These are phyloP conservation scores for Fusarium anguioides DNA, from an alignment of 2,329 filamentous ascomycete genomes.

Conservation along the genomic window DNA sequence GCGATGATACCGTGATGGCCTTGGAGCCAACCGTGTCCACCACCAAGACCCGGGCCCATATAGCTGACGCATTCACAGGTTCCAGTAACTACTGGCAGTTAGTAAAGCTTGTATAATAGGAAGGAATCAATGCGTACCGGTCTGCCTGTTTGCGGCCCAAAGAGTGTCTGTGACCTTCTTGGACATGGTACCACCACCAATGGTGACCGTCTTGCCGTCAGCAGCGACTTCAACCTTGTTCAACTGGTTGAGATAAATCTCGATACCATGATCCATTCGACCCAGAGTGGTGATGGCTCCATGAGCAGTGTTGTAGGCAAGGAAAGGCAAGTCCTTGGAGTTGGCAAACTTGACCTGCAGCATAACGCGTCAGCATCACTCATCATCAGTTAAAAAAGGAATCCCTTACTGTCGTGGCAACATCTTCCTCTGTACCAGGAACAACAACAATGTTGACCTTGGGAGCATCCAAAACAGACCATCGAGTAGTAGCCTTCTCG, in stretches of 20 bases:
- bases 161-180: conserved; percentile 60
- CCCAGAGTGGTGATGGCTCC: conserved; percentile 62
- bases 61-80: conserved; percentile 46
- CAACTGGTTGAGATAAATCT: conserved; percentile 60
- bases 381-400: fast-evolving
- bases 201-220: conserved; percentile 58
- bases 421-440: conserved; percentile 60
- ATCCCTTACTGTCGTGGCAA: conserved; percentile 58
- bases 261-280: conserved; percentile 60
- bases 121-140: conserved; percentile 47
- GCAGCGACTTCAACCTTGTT: conserved; percentile 55
- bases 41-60: conserved; percentile 47
- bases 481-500: conserved; percentile 52
- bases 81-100: conserved; percentile 33
- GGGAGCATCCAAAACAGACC: conserved; percentile 59
- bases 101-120: background rate
- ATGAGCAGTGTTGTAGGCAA: conserved; percentile 64
- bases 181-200: conserved; percentile 60
- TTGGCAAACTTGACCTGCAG: conserved; percentile 57
- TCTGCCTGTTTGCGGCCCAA: conserved; percentile 63
- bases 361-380: background rate
- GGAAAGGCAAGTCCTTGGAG: conserved; percentile 58
- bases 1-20: conserved; percentile 47
- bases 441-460: conserved; percentile 59
- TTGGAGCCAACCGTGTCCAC: conserved; percentile 48